Evolutionary conservation across 1,139 yeast species (phyloP), one percentile per base, ranked within the genome.

Genomic region (Hansenula anomala): DNA sequence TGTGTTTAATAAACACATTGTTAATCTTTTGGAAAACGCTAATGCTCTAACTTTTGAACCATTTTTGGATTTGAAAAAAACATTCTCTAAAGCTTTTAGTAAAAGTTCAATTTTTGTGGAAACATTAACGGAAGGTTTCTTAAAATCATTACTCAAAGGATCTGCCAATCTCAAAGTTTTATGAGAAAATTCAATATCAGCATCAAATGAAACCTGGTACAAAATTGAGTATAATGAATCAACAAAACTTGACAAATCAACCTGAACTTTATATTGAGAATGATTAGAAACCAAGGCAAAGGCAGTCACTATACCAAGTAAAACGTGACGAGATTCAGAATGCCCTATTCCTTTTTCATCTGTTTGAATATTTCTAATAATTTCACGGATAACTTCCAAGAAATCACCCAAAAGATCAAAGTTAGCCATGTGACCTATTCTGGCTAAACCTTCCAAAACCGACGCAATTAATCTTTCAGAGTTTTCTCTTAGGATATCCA

Each of bases 391-490:
- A 3, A 89, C 96, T 59, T 85, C 95, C 36, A 92, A 69, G 60
- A 92, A 80, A 59, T 92, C 98, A 23, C 97, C 97, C 51, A 92
- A 73, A 39, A 92, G 69, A 49, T 92, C 97, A 39, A 92, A 78
- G 57, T 92, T 92, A 28, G 95, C 90, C 80, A 90, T 81, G 55
- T 83, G 92, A 3, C 97, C 96, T 58, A 83, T 89, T 57, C 78
- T 79, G 2, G 97, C 86, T 42, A 92, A 66, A 7, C 97, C 97
- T 66, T 92, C 97, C 38, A 92, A 69, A 0, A 92, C 95, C 0
- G 92, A 73, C 9, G 95, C 96, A 71, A 88, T 80, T 40, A 92
- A 67, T n/a, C 76, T 74, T 34, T 77, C 75, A 22, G 78, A 73
- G 33, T 78, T 71, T 23, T 72, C 73, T 57, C 76, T 84, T 46